Evolutionary conservation across 2,329 filamentous ascomycete genomes (phyloP), one percentile per base, ranked within the genome.

Genomic region (Rutstroemia sp.): DNA sequence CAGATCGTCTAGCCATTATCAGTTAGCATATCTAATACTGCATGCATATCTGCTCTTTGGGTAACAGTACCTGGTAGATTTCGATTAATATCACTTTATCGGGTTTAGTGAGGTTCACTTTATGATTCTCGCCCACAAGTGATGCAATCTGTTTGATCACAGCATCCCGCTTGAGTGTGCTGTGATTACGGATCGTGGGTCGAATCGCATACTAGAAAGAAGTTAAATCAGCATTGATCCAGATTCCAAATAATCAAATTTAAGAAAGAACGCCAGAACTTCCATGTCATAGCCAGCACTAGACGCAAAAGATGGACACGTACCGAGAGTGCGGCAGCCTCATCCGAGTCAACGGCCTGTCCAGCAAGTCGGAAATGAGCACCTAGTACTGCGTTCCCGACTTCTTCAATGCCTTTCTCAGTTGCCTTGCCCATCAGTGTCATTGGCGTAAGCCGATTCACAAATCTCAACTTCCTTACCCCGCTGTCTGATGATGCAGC

Each of bases 71-170:
- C 80, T 90, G 84, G 70, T 87, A 92, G 56, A 94, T 79, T 65
- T 94, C 88, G 56, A 94, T 82, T 59, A 92, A 73, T 63, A 94
- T 86, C 34, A 92, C 81, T 67, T 89, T 82, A 72, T 92, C 88
- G 36, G 88, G 88, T n/a, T 78, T 79, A 48, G 78, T 81, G n/a
- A 95, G 78, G 65, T 92, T 83, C 57, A 94, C 89, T 65, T 84
- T 87, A 72, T 94, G 89, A 40, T 84, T 73, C 40, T 76, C 73
- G 4, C 88, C 63, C 39, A 69, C 67, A 14, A 57, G 61, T 14
- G 58, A 61, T 27, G 68, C 89, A 60, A 92, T 78, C 60, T 79
- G 81, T 65, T 86, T 82, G 70, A 94, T 92, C 49, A 92, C 77
- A 17, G 75, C 75, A 61, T 85, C 81, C 57, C 88, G 80, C 63